Conservation (phyloP, 306 rosid genomes). For the Quillaja saponaria region DNA sequence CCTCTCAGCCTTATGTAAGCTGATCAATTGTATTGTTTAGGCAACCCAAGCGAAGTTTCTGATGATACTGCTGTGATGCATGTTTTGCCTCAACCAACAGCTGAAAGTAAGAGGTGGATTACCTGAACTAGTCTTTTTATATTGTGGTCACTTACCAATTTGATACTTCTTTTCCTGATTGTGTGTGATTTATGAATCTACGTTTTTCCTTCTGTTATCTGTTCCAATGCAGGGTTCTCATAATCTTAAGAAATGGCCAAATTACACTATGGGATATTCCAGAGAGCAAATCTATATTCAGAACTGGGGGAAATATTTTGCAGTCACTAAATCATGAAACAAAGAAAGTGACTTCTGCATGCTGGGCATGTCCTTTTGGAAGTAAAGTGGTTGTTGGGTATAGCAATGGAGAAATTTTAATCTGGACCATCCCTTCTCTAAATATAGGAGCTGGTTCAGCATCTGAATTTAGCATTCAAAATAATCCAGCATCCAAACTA, state of each 20-base stretch:
- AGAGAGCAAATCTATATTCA: conserved; percentile 63
- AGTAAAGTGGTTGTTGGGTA: conserved; percentile 81
- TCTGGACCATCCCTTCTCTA: conserved; percentile 70
- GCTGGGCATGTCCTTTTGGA: conserved; percentile 90
- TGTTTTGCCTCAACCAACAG: conserved; percentile 72
- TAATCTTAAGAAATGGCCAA: conserved; percentile 64
- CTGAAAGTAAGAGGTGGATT: conserved; percentile 77
- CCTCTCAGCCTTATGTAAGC: conserved; percentile 6
- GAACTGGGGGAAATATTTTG: conserved; percentile 54
- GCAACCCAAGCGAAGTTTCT: conserved; percentile 51
- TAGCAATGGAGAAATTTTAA: conserved; percentile 77
- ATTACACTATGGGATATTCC: conserved; percentile 66
- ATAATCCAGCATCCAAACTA: conserved; percentile 64
- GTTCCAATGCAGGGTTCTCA: conserved; percentile 60
- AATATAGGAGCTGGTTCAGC: conserved; percentile 37
- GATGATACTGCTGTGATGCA: conserved; percentile 48
- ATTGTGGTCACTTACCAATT: conserved; percentile 4
- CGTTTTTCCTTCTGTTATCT: conserved; percentile 17
- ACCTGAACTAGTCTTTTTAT: conserved; percentile 20
- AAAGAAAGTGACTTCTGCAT: conserved; percentile 76
- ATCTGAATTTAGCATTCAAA: conserved; percentile 39
- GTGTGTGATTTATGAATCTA: conserved; percentile 3
- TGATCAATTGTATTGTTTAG: conserved; percentile 42
- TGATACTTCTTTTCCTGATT: conserved; percentile 7
- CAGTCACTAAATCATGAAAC: conserved; percentile 57